A percentile compares a stretch with the other conserved stretches of the same genome.
These are phyloP conservation scores for Saraca asoca DNA, from an alignment of 331 rosid genomes.

Conservation along the genomic window DNA sequence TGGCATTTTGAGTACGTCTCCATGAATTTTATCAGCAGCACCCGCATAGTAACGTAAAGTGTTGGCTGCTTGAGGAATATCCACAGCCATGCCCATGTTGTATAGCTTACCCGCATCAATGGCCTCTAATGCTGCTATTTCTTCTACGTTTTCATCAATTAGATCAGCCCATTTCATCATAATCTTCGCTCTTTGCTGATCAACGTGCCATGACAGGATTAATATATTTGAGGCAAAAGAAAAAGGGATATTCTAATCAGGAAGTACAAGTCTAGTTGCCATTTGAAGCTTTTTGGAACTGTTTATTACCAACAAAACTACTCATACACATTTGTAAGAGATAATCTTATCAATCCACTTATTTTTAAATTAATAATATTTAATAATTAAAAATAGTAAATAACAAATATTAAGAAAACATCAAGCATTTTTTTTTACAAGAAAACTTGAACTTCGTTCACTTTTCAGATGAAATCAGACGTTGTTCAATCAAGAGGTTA, in stretches of 20 bases:
- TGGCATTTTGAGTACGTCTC: conserved; percentile 66
- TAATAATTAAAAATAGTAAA: too few species aligned
- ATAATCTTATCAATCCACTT: too few species aligned
- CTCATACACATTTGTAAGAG: too few species aligned
- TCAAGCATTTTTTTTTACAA: too few species aligned
- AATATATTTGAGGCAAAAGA: background rate
- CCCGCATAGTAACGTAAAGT: conserved; percentile 79
- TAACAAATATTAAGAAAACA: too few species aligned
- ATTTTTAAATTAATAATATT: too few species aligned
- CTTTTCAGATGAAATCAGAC: too few species aligned
- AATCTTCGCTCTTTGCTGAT: conserved; percentile 67
- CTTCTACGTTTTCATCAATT: conserved; percentile 68
- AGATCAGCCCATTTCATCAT: conserved; percentile 75
- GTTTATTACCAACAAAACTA: too few species aligned
- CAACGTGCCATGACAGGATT: conserved; percentile 6
- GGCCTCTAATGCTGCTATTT: conserved; percentile 69
- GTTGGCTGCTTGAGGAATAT: conserved; percentile 55
- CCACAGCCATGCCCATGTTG: conserved; percentile 29
- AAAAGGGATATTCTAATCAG: background rate
- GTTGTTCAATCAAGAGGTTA: too few species aligned
- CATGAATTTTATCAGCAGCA: conserved; percentile 89
- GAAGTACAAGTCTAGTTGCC: too few species aligned
- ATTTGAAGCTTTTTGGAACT: too few species aligned
- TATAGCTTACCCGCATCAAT: conserved; percentile 73
- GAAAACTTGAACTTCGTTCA: too few species aligned